These are phyloP conservation scores for Ophiosphaerella korrae DNA, from an alignment of 2,329 filamentous ascomycete species.

Conservation along the genomic window DNA sequence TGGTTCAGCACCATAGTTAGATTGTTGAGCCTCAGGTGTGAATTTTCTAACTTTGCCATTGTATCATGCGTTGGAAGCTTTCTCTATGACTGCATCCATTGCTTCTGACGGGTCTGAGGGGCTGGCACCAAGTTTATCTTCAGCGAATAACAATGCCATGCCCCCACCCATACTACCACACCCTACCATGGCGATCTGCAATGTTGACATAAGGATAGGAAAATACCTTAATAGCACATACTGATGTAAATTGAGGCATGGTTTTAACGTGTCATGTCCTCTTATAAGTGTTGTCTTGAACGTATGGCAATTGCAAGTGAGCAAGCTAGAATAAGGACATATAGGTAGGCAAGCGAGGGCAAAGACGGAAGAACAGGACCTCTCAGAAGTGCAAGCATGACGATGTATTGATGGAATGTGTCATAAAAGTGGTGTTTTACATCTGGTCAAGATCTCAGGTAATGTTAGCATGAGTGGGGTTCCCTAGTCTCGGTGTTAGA, in stretches of 20 bases:
- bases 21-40: slow-evolving; percentile 26
- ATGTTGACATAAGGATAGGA: slow-evolving; percentile 4
- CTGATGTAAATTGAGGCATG: slow-evolving; percentile 32
- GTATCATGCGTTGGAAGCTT: slow-evolving; percentile 49
- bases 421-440: neutral
- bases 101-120: slow-evolving; percentile 60
- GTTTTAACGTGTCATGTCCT: slow-evolving; percentile 11
- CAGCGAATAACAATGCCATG: slow-evolving; percentile 64
- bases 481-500: too few species aligned
- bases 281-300: slow-evolving; percentile 18
- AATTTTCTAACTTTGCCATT: slow-evolving; percentile 47
- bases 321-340: slow-evolving; percentile 31
- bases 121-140: slow-evolving; percentile 60
- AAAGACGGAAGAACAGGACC: slow-evolving; percentile 39
- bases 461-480: slow-evolving; percentile 7
- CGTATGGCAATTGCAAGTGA: slow-evolving; percentile 32
- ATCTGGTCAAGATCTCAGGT: slow-evolving; percentile 6
- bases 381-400: slow-evolving; percentile 35
- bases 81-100: slow-evolving; percentile 52
- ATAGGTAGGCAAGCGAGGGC: slow-evolving; percentile 37
- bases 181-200: slow-evolving; percentile 62
- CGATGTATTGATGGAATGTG: neutral
- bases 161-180: slow-evolving; percentile 65
- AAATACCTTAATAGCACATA: slow-evolving; percentile 12
- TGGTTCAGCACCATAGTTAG: slow-evolving; percentile 15